A percentile compares a stretch with the other conserved stretches of the same genome.
phyloP scores from a whole-genome alignment of 495 filamentous ascomycete species.

The Lineolata rhizophorae region DNA sequence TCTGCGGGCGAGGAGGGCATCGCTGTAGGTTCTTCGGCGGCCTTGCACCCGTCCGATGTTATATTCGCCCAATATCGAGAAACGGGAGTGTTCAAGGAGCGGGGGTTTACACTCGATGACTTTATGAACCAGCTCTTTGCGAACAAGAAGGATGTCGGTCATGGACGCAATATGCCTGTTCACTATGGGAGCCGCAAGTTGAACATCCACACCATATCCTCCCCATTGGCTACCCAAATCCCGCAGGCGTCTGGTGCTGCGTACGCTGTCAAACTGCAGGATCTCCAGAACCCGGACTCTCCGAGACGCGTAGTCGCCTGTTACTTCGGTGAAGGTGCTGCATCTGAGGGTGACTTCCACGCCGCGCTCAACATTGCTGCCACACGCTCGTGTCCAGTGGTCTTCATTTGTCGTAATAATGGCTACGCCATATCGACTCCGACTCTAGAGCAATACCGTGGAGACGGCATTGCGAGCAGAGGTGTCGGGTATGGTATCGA shows the following conservation, averaged over 20 bases:
- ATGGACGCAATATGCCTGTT: slow-evolving; percentile 91
- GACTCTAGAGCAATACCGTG: slow-evolving; percentile 87
- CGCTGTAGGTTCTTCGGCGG: slow-evolving; percentile 65
- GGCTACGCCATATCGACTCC: slow-evolving; percentile 92
- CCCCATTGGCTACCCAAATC: slow-evolving; percentile 82
- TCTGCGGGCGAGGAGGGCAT: slow-evolving; percentile 93
- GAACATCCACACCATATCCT: slow-evolving; percentile 85
- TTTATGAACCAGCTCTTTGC: slow-evolving; percentile 96
- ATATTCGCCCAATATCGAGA: slow-evolving; percentile 93
- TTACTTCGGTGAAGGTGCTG: slow-evolving; percentile 97
- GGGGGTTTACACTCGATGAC: slow-evolving; percentile 64
- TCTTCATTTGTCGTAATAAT: slow-evolving; percentile 96
- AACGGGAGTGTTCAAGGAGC: slow-evolving; percentile 70
- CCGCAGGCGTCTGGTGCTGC: slow-evolving; percentile 87
- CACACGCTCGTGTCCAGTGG: slow-evolving; percentile 69
- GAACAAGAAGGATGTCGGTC: slow-evolving; percentile 59
- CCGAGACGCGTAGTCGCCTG: slow-evolving; percentile 50
- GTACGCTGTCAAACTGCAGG: slow-evolving; percentile 80
- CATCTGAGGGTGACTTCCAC: slow-evolving; percentile 94
- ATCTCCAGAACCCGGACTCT: slow-evolving; percentile 42
- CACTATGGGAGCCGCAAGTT: slow-evolving; percentile 75
- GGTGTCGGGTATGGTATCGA: slow-evolving; percentile 96
- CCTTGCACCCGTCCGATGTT: slow-evolving; percentile 62
- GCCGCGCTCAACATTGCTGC: slow-evolving; percentile 92
- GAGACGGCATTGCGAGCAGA: slow-evolving; percentile 86